Base-by-base conservation (phyloP, 768 basidiomycete species). In the Tulasnella sp. region DNA sequence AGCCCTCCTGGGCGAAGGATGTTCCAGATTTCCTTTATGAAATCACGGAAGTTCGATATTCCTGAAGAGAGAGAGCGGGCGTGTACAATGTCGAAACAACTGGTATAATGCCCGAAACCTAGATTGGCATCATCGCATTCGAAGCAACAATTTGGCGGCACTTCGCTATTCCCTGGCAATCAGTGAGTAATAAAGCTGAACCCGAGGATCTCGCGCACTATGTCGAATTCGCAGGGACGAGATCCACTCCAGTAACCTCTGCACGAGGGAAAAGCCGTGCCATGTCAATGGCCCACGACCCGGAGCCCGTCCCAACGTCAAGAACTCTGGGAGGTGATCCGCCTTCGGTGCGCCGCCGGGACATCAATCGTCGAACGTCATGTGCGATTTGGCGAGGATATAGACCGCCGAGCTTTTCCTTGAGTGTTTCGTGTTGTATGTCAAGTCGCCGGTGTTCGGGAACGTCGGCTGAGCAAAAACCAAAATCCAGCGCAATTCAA, bases 261-360 rank as follows among this genome's bases (percentile, higher is more conserved):
- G 17, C 34, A 38, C 42, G 4, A 5, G 71, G 71, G 39, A 71
- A 71, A 19, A 7, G 71, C 39, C 71, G 71, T 45, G 71, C 71
- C 71, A 71, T 71, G 39, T 71, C 71, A 25, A 45, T 45, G 4
- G 71, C 71, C 83, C 83, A 83, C 42, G 81, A 82, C 42, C 83
- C 82, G 54, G 82, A 82, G n/a, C 82, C 82, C 12, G 82, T 81
- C 8, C 83, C 82, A 29, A 83, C 80, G 68, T 83, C 83, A 17
- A 83, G 74, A 29, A 82, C 80, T 3, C 79, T 78, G 22, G 82
- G 82, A 12, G 71, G 25, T 8, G 45, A 7, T 7, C 42, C 71
- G 1, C 72, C 72, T 36, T 78, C 79, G 69, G 79, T 79, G 19
- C 71, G 78, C n/a, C 81, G 80, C 4, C 81, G 81, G 11, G 80